Base-by-base conservation (phyloP, 768 basidiomycete genomes). In the Tylopilus sp. region DNA sequence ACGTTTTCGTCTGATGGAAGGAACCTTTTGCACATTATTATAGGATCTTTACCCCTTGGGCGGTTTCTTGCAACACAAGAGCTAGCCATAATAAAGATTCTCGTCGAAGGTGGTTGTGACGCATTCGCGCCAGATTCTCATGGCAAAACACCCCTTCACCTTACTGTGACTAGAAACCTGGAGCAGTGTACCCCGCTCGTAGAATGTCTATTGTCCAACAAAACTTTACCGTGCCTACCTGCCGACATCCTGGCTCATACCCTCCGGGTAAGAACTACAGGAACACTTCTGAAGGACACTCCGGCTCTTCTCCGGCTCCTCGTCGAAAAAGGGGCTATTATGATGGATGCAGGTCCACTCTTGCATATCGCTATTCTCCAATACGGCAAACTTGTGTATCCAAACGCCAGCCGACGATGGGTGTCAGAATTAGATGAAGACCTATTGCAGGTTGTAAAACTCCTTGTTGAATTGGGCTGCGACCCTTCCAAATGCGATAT, bases 101-200 rank as follows among this genome's bases (percentile, higher is more conserved):
- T 56, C 12, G n/a, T 56, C 17, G 17, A 31, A 0, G 3, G 17
- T 36, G 55, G 47, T 28, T 56, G 55, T 25, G 42, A 56, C 22
- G 29, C 36, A 13, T 29, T 24, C 22, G 12, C n/a, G 4, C 21
- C 14, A 7, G 25, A 56, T 28, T 43, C 41, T 24, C 19, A 0
- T 17, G 30, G 46, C 0, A 11, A 13, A n/a, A 56, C 42, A 12
- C 54, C 55, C 1, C n/a, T 56, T 38, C 54, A 45, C 14, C 13
- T 56, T 44, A 42, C 55, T 5, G 53, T 56, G 17, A 17, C 13
- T 6, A 3, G 11, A 19, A 14, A 45, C 1, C n/a, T n/a, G n/a
- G n/a, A n/a, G n/a, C n/a, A n/a, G n/a, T 17, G n/a, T 5, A 5
- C 33, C 26, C 13, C 36, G 16, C 14, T 28, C 6, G 22, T 45